phyloP scores from a whole-genome alignment of 768 basidiomycete species.

The Boletus subparvulus region DNA sequence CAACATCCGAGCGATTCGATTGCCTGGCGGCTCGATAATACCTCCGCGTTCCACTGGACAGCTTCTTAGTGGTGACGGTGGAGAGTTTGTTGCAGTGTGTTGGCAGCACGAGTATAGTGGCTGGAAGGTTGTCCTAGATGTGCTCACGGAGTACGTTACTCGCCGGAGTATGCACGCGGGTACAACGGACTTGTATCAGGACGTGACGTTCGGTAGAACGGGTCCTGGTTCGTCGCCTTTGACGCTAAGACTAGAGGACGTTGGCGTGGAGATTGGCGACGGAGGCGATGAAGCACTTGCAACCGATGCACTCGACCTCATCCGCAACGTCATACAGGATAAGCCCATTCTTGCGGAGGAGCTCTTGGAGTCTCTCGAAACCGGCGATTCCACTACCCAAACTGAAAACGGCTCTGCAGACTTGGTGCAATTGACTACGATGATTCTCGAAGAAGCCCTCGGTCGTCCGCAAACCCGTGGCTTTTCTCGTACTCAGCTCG shows the following conservation, averaged over 20 bases:
- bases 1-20: constrained; percentile 63
- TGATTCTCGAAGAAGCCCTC: constrained; percentile 77
- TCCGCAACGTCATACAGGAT: constrained; percentile 73
- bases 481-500: constrained; percentile 57
- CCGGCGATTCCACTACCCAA: constrained; percentile 33
- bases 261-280: constrained; percentile 67
- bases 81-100: constrained; percentile 61
- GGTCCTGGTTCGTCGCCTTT: constrained; percentile 38
- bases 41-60: constrained; percentile 66
- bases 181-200: constrained; percentile 44
- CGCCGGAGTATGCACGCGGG: constrained; percentile 47
- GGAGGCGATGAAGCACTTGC: constrained; percentile 65
- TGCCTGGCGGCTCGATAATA: constrained; percentile 76
- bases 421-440: constrained; percentile 75
- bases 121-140: constrained; percentile 83
- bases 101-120: constrained; percentile 86
- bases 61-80: constrained; percentile 69
- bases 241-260: constrained; percentile 58
- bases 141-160: constrained; percentile 74
- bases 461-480: constrained; percentile 47
- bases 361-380: constrained; percentile 67
- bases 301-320: constrained; percentile 74
- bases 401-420: constrained; percentile 60
- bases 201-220: constrained; percentile 52
- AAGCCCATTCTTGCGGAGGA: constrained; percentile 62